Evolutionary conservation across 306 rosid species (phyloP).

Genomic region (Adenanthera pavonina): DNA sequence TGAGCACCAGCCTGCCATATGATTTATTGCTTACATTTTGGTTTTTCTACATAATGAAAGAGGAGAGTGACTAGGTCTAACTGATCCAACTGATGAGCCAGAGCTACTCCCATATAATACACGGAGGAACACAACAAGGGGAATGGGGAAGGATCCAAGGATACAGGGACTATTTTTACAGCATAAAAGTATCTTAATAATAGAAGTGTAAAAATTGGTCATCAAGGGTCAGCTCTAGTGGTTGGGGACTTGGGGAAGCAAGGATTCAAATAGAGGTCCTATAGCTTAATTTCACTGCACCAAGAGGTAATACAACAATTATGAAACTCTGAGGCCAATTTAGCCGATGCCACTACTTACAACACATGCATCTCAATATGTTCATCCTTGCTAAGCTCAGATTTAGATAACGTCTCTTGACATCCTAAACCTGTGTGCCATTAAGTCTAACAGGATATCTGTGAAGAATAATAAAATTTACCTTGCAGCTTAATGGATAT

Average conservation of each 20-base stretch:
- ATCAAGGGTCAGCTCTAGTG: neutral
- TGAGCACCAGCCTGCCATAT: neutral
- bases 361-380: neutral
- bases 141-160: neutral
- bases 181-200: neutral
- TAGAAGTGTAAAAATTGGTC: neutral
- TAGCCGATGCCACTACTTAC: neutral
- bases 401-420: neutral
- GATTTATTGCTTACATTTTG: neutral
- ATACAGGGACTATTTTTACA: neutral
- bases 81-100: neutral
- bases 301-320: neutral
- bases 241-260: slow-evolving; percentile 1
- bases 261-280: neutral
- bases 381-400: neutral
- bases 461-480: neutral
- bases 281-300: neutral
- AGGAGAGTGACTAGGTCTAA: neutral
- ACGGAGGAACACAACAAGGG: neutral
- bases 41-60: neutral
- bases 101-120: neutral
- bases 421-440: neutral
- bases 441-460: neutral
- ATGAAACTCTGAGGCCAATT: neutral
- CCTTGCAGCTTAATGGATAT: neutral